Evolutionary conservation across 176 grass and related monocot genomes (phyloP), one percentile per base, ranked within the genome.

Genomic region (Ensete glaucum): DNA sequence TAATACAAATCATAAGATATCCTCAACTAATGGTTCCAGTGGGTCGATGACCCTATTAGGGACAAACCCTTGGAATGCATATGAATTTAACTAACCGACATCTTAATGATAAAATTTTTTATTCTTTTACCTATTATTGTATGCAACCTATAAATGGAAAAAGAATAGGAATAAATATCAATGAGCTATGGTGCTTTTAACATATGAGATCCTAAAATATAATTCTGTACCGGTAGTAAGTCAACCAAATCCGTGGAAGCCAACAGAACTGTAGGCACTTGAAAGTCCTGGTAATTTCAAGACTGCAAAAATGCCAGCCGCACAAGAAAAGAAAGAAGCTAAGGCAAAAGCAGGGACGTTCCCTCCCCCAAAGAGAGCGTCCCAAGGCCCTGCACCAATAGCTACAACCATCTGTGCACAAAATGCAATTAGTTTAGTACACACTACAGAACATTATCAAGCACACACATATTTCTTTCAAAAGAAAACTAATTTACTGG

Each of bases 311-410:
- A 94, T 82, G 52, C 95, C 90, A 16, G 95, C 95, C 15, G 34
- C 60, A 1, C 93, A 72, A 22, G 95, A 86, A 52, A 99, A 99
- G 17, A 94, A 20, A 1, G 95, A 83, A 76, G 95, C 95, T 22
- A 99, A 19, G 25, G 90, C 95, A 25, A 99, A 99, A 1, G 95
- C 95, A 0, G 95, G 95, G 68, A 94, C 56, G 66, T 99, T 99
- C 17, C 95, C 95, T 57, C 95, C 95, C 29, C 95, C 95, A 73
- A 91, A 99, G 9, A 99, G 88, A 51, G 82, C 86, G 49, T 99
- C 95, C 95, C 95, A 99, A 50, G 95, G 95, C 24, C 95, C 95
- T 16, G 90, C 95, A 77, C 95, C 95, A 2, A 99, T 82, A 8
- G 95, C 93, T 0, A 99, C 80, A 23, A 94, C 54, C 80, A 99